Conservation (phyloP, 2,329 filamentous ascomycete species). For the Nemania bipapillata region DNA sequence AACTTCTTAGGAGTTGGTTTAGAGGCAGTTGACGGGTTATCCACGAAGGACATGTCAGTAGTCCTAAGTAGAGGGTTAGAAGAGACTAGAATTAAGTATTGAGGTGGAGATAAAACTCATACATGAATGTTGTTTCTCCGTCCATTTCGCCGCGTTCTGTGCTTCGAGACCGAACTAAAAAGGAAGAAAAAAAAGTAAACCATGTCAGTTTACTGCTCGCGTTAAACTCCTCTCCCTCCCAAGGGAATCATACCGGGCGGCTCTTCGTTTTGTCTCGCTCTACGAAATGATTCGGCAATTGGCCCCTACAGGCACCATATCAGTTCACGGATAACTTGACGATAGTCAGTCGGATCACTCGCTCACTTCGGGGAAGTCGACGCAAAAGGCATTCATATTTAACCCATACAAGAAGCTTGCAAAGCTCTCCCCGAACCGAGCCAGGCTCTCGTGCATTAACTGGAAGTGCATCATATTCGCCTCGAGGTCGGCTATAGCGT, state of each 20-base stretch:
- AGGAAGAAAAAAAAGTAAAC: not conserved
- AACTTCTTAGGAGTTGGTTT: constrained; percentile 61
- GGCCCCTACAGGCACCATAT: constrained; percentile 69
- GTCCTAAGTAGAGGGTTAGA: constrained; percentile 66
- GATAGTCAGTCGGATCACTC: not conserved
- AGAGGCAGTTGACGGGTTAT: constrained; percentile 75
- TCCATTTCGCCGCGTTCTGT: constrained; percentile 56
- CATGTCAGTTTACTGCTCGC: constrained; percentile 19
- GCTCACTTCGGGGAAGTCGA: constrained; percentile 90
- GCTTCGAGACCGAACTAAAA: constrained; percentile 45
- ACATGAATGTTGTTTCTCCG: constrained; percentile 88
- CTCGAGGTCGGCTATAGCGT: constrained; percentile 94
- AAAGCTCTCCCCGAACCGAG: constrained; percentile 95
- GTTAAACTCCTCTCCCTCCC: not conserved
- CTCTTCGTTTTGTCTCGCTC: constrained; percentile 67
- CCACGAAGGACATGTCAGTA: constrained; percentile 89
- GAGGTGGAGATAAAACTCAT: constrained; percentile 55
- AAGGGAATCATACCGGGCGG: constrained; percentile 35
- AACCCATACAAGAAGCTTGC: constrained; percentile 93
- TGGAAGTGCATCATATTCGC: constrained; percentile 98
- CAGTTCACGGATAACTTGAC: not conserved
- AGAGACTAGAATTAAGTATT: constrained; percentile 36
- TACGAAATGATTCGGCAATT: constrained; percentile 81
- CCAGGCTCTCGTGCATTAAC: constrained; percentile 92
- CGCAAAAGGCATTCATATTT: constrained; percentile 99